Evolutionary conservation across 306 rosid species (phyloP), one percentile per base, ranked within the genome.

Genomic region (Cicer arietinum): DNA sequence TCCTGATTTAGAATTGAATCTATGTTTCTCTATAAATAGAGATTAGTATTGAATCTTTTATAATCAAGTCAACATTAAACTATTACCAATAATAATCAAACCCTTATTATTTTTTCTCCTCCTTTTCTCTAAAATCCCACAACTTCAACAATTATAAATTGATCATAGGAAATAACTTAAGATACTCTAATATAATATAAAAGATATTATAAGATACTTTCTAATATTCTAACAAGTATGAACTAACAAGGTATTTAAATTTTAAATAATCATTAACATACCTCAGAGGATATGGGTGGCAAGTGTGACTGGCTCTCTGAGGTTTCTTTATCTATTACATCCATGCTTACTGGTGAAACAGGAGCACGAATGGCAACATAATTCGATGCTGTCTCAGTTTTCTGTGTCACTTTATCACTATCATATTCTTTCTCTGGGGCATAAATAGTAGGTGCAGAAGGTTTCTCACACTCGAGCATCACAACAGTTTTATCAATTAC

Each of bases 401-500:
- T 84, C 67, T 86, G 90, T 65, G 6, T 57, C 50, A 76, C 76
- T 73, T 82, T 78, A 67, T 70, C 52, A 9, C 71, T 75, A 53
- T 62, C 75, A 67, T 40, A 45, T 17, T 66, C 83, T 59, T 73
- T 83, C 56, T 72, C 72, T 66, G 56, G 63, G 3, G 64, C 81
- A 77, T 53, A 80, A 66, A 43, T 77, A 59, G 79, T 40, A 68
- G 85, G 83, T 52, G 75, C 50, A 53, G 76, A 79, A 53, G 92
- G 79, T 73, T 83, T 95, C 89, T 89, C 91, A 8, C 73, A 8
- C 85, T 90, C 89, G 17, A 86, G 97, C 85, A 95, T 86, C 81
- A 95, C 81, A 76, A 92, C 92, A 54, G 89, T 88, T 87, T 95
- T 95, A 79, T 92, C 97, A 81, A 90, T 75, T 37, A 90, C 90